phyloP scores from a whole-genome alignment of 164 flowering plant genomes.

The Macadamia integrifolia region DNA sequence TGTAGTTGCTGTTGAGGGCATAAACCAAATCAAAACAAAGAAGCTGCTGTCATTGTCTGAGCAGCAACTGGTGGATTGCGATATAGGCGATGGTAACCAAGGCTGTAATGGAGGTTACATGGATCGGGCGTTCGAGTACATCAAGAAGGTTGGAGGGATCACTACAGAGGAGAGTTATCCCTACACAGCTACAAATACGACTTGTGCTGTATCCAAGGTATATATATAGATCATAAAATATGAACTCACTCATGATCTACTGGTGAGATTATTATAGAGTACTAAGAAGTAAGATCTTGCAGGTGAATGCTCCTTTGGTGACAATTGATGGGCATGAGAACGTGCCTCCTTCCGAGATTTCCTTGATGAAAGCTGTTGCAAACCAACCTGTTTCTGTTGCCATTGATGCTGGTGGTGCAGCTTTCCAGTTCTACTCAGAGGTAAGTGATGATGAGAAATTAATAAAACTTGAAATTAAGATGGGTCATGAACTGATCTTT shows the following conservation, averaged over 20 bases:
- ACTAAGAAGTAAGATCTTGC: slow-evolving; percentile 5
- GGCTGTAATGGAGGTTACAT: slow-evolving; percentile 89
- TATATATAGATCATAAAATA: too few species aligned
- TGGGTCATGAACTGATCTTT: too few species aligned
- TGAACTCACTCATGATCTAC: too few species aligned
- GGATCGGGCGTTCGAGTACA: slow-evolving; percentile 70
- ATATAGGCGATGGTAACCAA: slow-evolving; percentile 40
- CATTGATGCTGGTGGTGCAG: slow-evolving; percentile 63
- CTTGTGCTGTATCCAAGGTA: slow-evolving; percentile 52
- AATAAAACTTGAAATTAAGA: not conserved
- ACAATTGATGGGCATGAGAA: slow-evolving; percentile 65
- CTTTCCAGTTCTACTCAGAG: slow-evolving; percentile 78
- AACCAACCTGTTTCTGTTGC: slow-evolving; percentile 75
- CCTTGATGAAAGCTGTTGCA: slow-evolving; percentile 64
- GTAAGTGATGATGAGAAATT: slow-evolving; percentile 17
- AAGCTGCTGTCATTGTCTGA: slow-evolving; percentile 67
- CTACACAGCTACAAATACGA: slow-evolving; percentile 55
- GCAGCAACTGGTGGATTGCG: slow-evolving; percentile 86
- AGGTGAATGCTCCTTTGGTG: slow-evolving; percentile 49
- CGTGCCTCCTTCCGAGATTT: slow-evolving; percentile 57
- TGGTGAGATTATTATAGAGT: too few species aligned
- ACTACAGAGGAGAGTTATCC: slow-evolving; percentile 65
- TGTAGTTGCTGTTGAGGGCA: slow-evolving; percentile 77
- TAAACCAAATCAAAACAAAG: slow-evolving; percentile 65
- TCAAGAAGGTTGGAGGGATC: slow-evolving; percentile 58